A percentile compares a stretch with the other conserved stretches of the same genome.
Evolutionary conservation across 257 asterid genomes (phyloP).

Genomic region (Linaria vulgaris): DNA sequence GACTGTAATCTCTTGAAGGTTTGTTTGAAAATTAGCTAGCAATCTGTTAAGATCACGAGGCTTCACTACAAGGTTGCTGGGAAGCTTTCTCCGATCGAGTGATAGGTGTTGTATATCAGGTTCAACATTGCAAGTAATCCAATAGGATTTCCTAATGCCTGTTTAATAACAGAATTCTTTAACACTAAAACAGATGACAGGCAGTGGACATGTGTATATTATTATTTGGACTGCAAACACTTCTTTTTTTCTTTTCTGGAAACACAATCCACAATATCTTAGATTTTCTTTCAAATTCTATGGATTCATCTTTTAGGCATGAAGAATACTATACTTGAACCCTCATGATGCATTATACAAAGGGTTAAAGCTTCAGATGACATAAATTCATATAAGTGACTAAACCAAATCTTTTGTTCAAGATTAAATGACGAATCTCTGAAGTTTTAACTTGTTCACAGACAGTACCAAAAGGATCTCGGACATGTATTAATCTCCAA

Average conservation of each 20-base stretch:
- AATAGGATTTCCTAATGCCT: constrained; percentile 89
- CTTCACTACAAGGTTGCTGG: constrained; percentile 80
- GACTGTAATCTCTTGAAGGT: constrained; percentile 88
- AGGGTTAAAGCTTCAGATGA: constrained; percentile 14
- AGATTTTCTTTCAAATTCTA: not conserved
- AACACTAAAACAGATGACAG: constrained; percentile 13
- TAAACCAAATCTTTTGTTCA: too few relatives aligned
- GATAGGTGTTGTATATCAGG: constrained; percentile 88
- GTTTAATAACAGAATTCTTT: constrained; percentile 25
- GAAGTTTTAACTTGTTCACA: not conserved
- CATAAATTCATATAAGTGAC: not conserved
- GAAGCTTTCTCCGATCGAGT: constrained; percentile 81
- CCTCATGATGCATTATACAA: not conserved
- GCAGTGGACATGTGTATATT: not conserved
- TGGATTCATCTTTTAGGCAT: not conserved
- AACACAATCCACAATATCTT: too few relatives aligned
- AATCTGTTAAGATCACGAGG: constrained; percentile 89
- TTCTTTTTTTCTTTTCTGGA: too few relatives aligned
- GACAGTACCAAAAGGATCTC: constrained; percentile 2
- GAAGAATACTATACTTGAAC: not conserved
- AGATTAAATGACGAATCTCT: not conserved
- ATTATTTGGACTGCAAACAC: too few relatives aligned
- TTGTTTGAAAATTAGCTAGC: constrained; percentile 80
- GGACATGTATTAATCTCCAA: not conserved
- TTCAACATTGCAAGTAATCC: constrained; percentile 86